Base-by-base conservation (phyloP, 2,329 filamentous ascomycete genomes). In the Colletotrichum musae region DNA sequence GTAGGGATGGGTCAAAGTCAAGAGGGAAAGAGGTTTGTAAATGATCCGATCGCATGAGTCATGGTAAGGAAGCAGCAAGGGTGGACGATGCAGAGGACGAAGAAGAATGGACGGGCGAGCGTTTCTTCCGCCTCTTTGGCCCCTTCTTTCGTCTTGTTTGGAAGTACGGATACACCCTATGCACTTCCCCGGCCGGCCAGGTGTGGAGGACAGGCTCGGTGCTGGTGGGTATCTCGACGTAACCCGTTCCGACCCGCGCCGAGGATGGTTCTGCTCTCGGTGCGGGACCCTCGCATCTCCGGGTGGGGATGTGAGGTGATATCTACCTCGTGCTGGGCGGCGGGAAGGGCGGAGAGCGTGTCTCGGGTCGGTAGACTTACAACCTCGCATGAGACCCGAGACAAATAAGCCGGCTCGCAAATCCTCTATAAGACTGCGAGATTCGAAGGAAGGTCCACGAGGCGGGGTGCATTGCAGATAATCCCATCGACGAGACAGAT, bases 91-190 rank as follows among this genome's bases (percentile, higher is more conserved):
- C 50, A 62, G 32, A 36, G 32, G 32, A 36, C 54, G 39, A 62
- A 54, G 50, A 39, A 36, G 32, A 10, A 24, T 24, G 32, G 32
- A 10, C 32, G 32, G 9, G 32, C 16, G 18, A 15, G 18, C 52
- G 50, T 54, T 50, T 41, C 45, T 48, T 26, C 59, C 59, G 59
- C 36, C n/a, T 62, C 59, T 54, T 47, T 51, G 58, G 36, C 47
- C 58, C 41, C 47, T 26, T 52, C 13, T 28, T 18, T 41, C 10
- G 47, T 18, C n/a, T 51, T 7, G 45, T 39, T 39, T 45, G 45
- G 39, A 59, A 16, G 57, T 59, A 51, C 26, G 28, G 57, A 59
- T 39, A 59, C 45, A 39, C 21, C 15, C 15, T 26, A 18, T 41
- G 5, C 36, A 41, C 4, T 57, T 57, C 53, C 54, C 53, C 53